Conservation (phyloP, 116 monocot species). For the Cymodocea nodosa region DNA sequence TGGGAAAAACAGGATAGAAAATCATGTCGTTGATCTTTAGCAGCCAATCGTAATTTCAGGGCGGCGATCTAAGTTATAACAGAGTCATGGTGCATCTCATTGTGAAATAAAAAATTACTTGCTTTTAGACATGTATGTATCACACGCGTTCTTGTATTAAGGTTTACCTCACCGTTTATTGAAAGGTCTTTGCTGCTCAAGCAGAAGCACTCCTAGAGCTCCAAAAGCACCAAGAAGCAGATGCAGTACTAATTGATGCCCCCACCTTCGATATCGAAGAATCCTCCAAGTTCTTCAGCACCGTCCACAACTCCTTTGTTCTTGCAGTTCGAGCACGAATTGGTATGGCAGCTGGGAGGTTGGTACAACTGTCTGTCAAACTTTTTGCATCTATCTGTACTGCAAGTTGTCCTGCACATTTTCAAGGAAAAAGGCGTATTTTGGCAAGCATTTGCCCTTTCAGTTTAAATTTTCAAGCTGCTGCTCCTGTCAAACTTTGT, state of each 20-base stretch:
- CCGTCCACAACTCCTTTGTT: slow-evolving; percentile 15
- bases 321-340: slow-evolving; percentile 27
- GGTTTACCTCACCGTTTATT: too few relatives aligned
- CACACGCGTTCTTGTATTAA: too few relatives aligned
- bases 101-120: slow-evolving; percentile 11
- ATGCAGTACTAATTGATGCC: slow-evolving; percentile 13
- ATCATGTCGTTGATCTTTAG: too few relatives aligned
- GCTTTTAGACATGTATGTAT: too few relatives aligned
- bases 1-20: too few relatives aligned
- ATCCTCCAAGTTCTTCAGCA: slow-evolving; percentile 33
- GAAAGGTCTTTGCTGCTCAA: slow-evolving; percentile 20
- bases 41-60: too few relatives aligned
- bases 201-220: slow-evolving; percentile 47
- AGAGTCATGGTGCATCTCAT: slow-evolving; percentile 11
- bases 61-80: too few relatives aligned
- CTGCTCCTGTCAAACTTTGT: not conserved
- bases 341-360: slow-evolving; percentile 10
- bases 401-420: slow-evolving; percentile 2
- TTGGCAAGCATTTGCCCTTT: too few relatives aligned
- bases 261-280: slow-evolving; percentile 32
- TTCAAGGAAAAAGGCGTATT: too few relatives aligned
- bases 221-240: slow-evolving; percentile 40
- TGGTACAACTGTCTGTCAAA: not conserved
- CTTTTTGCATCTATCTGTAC: too few relatives aligned
- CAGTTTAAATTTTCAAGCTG: too few relatives aligned